Evolutionary conservation across 768 basidiomycete species (phyloP), one percentile per base, ranked within the genome.

Genomic region (Cyclocybe cylindracea): DNA sequence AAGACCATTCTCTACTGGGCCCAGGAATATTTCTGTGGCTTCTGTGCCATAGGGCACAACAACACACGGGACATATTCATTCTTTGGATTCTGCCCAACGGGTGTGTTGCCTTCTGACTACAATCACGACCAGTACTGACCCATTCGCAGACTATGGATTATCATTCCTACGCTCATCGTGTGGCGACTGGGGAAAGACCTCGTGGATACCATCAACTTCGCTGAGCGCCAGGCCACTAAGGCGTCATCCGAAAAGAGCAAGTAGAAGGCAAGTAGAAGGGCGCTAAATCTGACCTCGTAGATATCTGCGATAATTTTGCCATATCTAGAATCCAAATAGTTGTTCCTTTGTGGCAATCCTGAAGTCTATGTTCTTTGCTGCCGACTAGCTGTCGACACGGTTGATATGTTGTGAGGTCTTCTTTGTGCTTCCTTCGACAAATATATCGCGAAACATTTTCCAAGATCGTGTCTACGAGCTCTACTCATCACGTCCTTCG

Each of bases 1-100:
- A 95, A 96, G 73, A 96, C 94, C 2, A 64, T 84, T 6, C 76
- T 96, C n/a, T 96, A 95, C 68, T 82, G 80, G 77, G 65, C 75
- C 10, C 86, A 92, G 64, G 93, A 94, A 67, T 87, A 86, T 66
- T 91, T 76, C 62, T 91, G 90, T 65, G 76, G 78, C 2, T 84
- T 74, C 44, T 93, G 91, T 61, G 73, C 81, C 8, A 72, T 86
- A 29, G 91, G 91, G 7, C 94, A 96, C 63, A 95, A 94, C 61
- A 60, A 74, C 9, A 49, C 71, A 18, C 55, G 61, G 40, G 75
- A 78, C 32, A 66, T 89, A 39, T 14, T 89, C 24, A 43, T 82
- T 14, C 79, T 82, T 46, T 95, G 84, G 83, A 74, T 91, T 49
- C 62, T 91, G 40, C 89, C 92, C 0, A 93, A 93, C 56, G 90